phyloP scores from a whole-genome alignment of 208 protist species.

The Sergeia podlipaevii region DNA sequence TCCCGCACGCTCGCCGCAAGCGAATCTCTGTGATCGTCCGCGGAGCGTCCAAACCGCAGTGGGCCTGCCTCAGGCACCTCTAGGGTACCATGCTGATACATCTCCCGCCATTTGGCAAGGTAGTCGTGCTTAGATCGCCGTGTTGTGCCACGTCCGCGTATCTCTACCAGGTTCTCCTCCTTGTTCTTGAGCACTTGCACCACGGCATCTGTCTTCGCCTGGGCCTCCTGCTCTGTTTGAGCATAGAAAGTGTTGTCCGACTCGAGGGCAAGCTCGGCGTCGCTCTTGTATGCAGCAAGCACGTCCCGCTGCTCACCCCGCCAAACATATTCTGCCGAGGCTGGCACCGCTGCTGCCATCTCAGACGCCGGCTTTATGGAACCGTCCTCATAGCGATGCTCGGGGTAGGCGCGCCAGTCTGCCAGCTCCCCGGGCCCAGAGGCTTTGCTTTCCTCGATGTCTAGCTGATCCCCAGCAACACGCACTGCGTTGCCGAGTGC shows the following conservation, averaged over 20 bases:
- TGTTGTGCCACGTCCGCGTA: constrained; percentile 48
- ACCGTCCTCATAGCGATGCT: constrained; percentile 74
- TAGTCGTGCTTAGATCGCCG: constrained; percentile 88
- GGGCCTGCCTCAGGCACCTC: constrained; percentile 70
- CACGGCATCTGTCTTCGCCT: constrained; percentile 37
- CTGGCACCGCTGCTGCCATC: constrained; percentile 48
- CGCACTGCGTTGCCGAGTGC: constrained; percentile 46
- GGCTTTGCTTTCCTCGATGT: constrained; percentile 77
- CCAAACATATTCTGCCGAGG: constrained; percentile 79
- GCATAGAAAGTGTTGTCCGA: constrained; percentile 83
- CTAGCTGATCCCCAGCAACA: constrained; percentile 70
- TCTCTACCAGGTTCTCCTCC: constrained; percentile 21
- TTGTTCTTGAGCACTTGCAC: constrained; percentile 58
- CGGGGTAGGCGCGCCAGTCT: constrained; percentile 56
- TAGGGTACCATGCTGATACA: constrained; percentile 89
- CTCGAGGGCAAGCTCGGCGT: constrained; percentile 81
- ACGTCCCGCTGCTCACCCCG: constrained; percentile 61
- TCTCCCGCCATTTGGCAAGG: constrained; percentile 86
- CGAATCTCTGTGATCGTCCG: constrained; percentile 73
- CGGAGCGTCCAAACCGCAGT: constrained; percentile 64
- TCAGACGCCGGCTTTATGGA: constrained; percentile 60
- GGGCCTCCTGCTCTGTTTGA: constrained; percentile 38
- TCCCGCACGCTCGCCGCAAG: constrained; percentile 64
- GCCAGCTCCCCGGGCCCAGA: constrained; percentile 53
- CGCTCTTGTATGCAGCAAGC: constrained; percentile 79